Evolutionary conservation across 2,329 filamentous ascomycete genomes (phyloP), one percentile per base, ranked within the genome.

Genomic region (Alternaria sp.): DNA sequence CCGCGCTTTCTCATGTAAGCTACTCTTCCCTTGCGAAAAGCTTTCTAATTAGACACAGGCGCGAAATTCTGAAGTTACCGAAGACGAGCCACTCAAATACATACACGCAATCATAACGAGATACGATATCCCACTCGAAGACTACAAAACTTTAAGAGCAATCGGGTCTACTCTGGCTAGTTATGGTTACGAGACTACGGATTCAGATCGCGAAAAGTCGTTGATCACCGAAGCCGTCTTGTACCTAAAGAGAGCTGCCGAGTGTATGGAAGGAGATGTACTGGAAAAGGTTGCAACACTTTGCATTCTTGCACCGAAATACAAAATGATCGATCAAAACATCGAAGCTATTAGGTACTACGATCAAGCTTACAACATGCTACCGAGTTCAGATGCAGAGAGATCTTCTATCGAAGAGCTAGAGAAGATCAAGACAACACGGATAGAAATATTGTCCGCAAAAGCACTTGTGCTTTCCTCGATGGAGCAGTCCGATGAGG

Each of bases 101-200:
- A 48, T 54, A 5, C 10, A 39, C 1, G 31, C 33, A 4, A 26
- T 46, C 17, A 37, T 10, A 3, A 21, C n/a, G 9, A n/a, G 28
- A 17, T 45, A 29, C 2, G 11, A 46, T 3, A 21, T 54, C 21
- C 40, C 17, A 6, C 11, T 10, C 3, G 33, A 31, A 8, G 24
- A 46, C 21, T 48, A 26, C n/a, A 54, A 48, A 34, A 46, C 51
- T 9, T 23, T 40, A 9, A 37, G 51, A 17, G 51, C 51, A 1
- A 39, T 33, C 3, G 51, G 51, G 0, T 3, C 33, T 3, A 54
- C 51, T 23, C 5, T 54, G 13, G 21, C 21, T 13, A 23, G 26
- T 6, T 26, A 54, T n/a, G 51, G 33, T 2, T 17, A 17, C 14
- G 11, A 6, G 3, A 11, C 5, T 23, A 2, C 3, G 3, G 33